Percentiles rank a stretch among this genome's conserved stretches.
phyloP scores from a whole-genome alignment of 1,284 basidiomycete species.

The Pyrrhoderma noxium region DNA sequence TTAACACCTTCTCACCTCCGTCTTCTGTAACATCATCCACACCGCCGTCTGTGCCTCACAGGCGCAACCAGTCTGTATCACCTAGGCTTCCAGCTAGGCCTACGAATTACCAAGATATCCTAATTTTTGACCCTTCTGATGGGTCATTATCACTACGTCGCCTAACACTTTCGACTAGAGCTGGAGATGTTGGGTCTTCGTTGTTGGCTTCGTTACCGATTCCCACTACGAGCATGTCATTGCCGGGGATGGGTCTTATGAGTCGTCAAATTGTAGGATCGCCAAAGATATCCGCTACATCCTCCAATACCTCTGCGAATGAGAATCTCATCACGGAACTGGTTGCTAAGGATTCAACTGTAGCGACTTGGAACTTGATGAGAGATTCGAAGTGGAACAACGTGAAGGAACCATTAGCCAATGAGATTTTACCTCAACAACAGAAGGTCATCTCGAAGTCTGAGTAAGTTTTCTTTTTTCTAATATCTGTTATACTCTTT shows the following conservation, averaged over 20 bases:
- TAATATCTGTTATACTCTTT: slow-evolving; percentile 17
- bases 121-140: slow-evolving; percentile 57
- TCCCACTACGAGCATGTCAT: slow-evolving; percentile 36
- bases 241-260: slow-evolving; percentile 37
- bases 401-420: slow-evolving; percentile 36
- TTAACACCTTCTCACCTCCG: slow-evolving; percentile 27
- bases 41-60: slow-evolving; percentile 25
- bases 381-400: slow-evolving; percentile 47
- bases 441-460: slow-evolving; percentile 19
- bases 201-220: slow-evolving; percentile 28
- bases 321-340: slow-evolving; percentile 35
- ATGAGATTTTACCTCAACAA: slow-evolving; percentile 16
- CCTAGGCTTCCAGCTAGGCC: slow-evolving; percentile 29
- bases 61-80: slow-evolving; percentile 31
- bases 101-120: slow-evolving; percentile 51
- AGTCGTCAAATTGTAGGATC: slow-evolving; percentile 24
- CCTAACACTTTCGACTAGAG: slow-evolving; percentile 37
- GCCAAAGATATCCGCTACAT: slow-evolving; percentile 12
- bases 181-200: slow-evolving; percentile 23
- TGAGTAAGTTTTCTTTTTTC: slow-evolving; percentile 19
- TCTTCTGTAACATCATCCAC: slow-evolving; percentile 32
- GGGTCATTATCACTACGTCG: slow-evolving; percentile 51
- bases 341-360: slow-evolving; percentile 42
- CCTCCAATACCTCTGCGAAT: not conserved
- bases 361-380: slow-evolving; percentile 64